Base-by-base conservation (phyloP, 2,329 filamentous ascomycete genomes). In the Scolecobasidium constrictum region DNA sequence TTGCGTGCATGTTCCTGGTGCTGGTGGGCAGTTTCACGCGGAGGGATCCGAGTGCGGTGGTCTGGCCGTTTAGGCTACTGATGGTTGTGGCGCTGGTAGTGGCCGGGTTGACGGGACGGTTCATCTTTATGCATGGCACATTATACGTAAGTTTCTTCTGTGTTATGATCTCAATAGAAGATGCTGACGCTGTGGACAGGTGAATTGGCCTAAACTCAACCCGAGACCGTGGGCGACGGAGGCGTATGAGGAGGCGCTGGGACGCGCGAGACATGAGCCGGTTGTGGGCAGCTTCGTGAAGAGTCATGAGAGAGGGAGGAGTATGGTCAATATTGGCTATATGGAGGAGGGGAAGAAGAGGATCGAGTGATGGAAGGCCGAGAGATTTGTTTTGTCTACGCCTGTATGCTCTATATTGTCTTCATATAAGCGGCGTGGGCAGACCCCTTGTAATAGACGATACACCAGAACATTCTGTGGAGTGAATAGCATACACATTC, bases 291-390 rank as follows among this genome's bases (percentile, higher is more conserved):
- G 75, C 12, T 75, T 94, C 47, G 73, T 93, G 17, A 61, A 62
- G 15, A 68, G 65, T 47, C 87, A 94, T 57, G 85, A 94, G 63
- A 73, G 88, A 13, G 86, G 87, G 3, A 75, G 86, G 48, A 94
- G 86, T 64, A 85, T 84, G 50, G 81, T 83, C 35, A 73, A 86
- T 48, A 81, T 93, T 52, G 74, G 86, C 22, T 92, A 83, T 52
- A 77, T 93, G 43, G 92, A 98, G 62, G 92, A 98, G 65, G 92
- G 92, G 42, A 98, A 98, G 75, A 98, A 95, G 75, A 85, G 92
- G 60, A 93, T 94, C 56, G 92, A 98, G 60, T 88, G 61, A 37
- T n/a, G n/a, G n/a, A 15, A 31, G n/a, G n/a, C n/a, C n/a, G n/a
- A n/a, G n/a, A n/a, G n/a, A n/a, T n/a, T n/a, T n/a, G n/a, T n/a